These are phyloP conservation scores for Solanum etuberosum DNA, from an alignment of 257 asterid species.

Conservation along the genomic window DNA sequence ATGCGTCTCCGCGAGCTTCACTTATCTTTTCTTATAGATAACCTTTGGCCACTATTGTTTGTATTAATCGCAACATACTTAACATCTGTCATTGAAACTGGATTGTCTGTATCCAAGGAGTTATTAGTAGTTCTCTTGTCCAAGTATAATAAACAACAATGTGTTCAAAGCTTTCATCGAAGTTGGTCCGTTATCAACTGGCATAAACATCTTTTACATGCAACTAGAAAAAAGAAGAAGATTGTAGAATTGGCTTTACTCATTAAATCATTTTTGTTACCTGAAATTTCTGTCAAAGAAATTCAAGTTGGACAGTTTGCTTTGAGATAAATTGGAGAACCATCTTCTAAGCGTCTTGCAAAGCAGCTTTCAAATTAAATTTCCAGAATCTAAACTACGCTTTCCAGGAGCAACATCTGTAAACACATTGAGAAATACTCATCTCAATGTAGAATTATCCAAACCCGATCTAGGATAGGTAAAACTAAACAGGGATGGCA, in stretches of 20 bases:
- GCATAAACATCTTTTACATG: not conserved
- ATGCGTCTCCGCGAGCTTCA: not conserved
- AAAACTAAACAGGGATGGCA: not conserved
- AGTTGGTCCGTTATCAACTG: not conserved
- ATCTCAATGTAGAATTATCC: not conserved
- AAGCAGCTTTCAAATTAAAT: not conserved
- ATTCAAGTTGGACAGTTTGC: not conserved
- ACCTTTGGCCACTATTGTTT: too few relatives aligned
- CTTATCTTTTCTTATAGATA: not conserved
- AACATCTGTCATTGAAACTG: not conserved
- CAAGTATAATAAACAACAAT: too few relatives aligned
- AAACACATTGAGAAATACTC: not conserved
- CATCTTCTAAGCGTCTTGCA: not conserved
- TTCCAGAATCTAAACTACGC: not conserved
- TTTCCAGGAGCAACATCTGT: not conserved
- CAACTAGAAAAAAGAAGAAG: not conserved
- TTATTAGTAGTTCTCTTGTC: not conserved
- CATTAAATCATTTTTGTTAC: not conserved
- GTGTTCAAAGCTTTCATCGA: not conserved
- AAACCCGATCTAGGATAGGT: not conserved
- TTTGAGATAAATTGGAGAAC: not conserved
- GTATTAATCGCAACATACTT: too few relatives aligned
- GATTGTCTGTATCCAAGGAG: not conserved
- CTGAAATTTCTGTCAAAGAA: not conserved
- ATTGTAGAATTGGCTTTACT: not conserved